Base-by-base conservation (phyloP, 2,329 filamentous ascomycete genomes). In the Corynespora cassiicola region DNA sequence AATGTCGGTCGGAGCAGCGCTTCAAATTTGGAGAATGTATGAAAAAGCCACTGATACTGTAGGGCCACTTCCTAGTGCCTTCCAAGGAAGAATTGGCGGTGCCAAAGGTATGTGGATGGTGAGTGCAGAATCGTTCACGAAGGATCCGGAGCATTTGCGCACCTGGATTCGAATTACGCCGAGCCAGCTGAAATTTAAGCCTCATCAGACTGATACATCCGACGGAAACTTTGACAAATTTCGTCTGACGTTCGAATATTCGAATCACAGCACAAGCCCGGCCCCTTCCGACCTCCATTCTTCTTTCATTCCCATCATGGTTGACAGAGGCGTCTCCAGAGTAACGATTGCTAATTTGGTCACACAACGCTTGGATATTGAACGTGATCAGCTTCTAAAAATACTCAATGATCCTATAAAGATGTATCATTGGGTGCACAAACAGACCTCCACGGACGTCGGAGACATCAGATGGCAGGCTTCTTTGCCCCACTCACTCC, bases 101-200 rank as follows among this genome's bases (percentile, higher is more conserved):
- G 85, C 85, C 1, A 92, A 92, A 61, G 88, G 88, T 0, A 74
- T 91, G 49, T 91, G 87, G 87, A 75, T 86, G 30, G 65, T 85
- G 5, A 82, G 86, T 48, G 70, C 74, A 0, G 61, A 71, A 3
- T 56, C 70, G 0, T 75, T 79, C 17, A 64, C 63, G 0, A 67
- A 68, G 1, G 68, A 75, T 2, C 36, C 51, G 0, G 58, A 71
- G 0, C 66, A 82, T 11, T 54, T 66, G 15, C 59, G 63, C 2
- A 62, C 72, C 7, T 88, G 84, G 85, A 87, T 90, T 26, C 76
- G 84, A 38, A 80, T 85, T 11, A 75, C 71, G 0, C 65, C 76
- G 0, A 89, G 85, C 1, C 88, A 92, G 43, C 66, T 76, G 1
- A 92, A 92, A 53, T 90, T 87, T 75, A 42, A 73, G 0, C 58